Base-by-base conservation (phyloP, 139 green algal genomes). In the Chlorella sp. region DNA sequence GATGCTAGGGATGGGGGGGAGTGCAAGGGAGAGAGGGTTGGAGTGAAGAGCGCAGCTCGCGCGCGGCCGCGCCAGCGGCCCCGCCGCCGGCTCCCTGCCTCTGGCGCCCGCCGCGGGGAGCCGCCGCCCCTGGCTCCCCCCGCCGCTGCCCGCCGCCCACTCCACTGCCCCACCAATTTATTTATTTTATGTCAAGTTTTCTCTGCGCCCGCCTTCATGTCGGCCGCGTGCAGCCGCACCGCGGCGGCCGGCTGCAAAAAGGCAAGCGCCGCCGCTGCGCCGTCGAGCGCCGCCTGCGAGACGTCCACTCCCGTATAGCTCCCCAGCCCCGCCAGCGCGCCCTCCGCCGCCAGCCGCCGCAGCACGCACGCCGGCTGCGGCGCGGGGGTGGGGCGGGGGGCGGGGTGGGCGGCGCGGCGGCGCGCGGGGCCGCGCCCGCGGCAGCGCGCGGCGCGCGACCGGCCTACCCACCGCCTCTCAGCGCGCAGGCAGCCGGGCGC, bases 291-390 rank as follows among this genome's bases (percentile, higher is more conserved):
- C 1, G 68, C 51, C 27, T 50, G 27, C 14, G 50, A 65, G 51
- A 74, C 33, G 11, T 74, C 68, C 35, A 74, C 68, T 0, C 68
- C 68, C 17, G 68, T 74, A 27, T 74, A 74, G 51, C 29, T 36
- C 8, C 36, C 51, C 36, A 74, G 51, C 19, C 14, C 5, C 27
- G 38, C 51, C 21, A 7, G 12, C 36, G 36, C 25, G 17, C 12
- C 66, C 11, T 50, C 51, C 36, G 50, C 29, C 36, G 51, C 68
- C 51, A 50, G 65, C 14, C 8, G 51, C 25, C 8, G 8, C 25
- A 74, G 68, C 8, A 36, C 41, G 11, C 23, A 23, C 25, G 68
- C 68, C 8, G 51, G 38, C 68, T 74, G 63, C 41, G 12, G 27
- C 38, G 56, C 56, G 21, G 2, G n/a, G 56, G 5, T 1, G 7